Evolutionary conservation across 2,329 filamentous ascomycete genomes (phyloP).

Genomic region (Aspergillus calidoustus): DNA sequence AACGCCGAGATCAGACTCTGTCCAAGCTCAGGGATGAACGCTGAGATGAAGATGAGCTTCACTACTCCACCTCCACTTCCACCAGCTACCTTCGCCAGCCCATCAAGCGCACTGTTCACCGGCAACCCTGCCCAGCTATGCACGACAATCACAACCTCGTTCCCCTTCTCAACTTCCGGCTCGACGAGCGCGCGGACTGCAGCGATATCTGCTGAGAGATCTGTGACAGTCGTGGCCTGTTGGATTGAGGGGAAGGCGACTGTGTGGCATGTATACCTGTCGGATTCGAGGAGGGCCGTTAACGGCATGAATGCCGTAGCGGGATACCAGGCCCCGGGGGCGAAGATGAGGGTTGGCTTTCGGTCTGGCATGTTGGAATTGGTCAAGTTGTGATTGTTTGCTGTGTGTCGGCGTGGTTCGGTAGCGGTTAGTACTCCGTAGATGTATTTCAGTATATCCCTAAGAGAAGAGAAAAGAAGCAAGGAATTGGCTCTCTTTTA

Average conservation of each 20-base stretch:
- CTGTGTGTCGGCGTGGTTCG: background rate
- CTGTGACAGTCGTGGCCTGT: slow-evolving; percentile 26
- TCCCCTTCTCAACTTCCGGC: slow-evolving; percentile 33
- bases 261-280: slow-evolving; percentile 28
- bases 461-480: too few relatives aligned
- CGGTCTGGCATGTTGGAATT: background rate
- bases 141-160: slow-evolving; percentile 36
- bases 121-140: slow-evolving; percentile 46
- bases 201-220: slow-evolving; percentile 35
- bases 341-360: slow-evolving; percentile 36
- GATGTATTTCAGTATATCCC: background rate
- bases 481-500: too few relatives aligned
- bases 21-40: slow-evolving; percentile 39
- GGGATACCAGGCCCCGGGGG: slow-evolving; percentile 40
- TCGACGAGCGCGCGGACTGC: slow-evolving; percentile 39
- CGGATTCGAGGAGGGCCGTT: slow-evolving; percentile 23
- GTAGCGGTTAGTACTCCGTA: background rate
- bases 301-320: slow-evolving; percentile 34
- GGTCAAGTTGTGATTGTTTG: background rate
- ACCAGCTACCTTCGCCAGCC: slow-evolving; percentile 36
- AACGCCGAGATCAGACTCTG: slow-evolving; percentile 36
- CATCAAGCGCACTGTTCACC: slow-evolving; percentile 40
- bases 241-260: slow-evolving; percentile 36
- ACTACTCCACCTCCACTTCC: slow-evolving; percentile 40
- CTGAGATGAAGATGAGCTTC: slow-evolving; percentile 39